Base-by-base conservation (phyloP, 768 basidiomycete genomes). In the Sarcodon aspratus region DNA sequence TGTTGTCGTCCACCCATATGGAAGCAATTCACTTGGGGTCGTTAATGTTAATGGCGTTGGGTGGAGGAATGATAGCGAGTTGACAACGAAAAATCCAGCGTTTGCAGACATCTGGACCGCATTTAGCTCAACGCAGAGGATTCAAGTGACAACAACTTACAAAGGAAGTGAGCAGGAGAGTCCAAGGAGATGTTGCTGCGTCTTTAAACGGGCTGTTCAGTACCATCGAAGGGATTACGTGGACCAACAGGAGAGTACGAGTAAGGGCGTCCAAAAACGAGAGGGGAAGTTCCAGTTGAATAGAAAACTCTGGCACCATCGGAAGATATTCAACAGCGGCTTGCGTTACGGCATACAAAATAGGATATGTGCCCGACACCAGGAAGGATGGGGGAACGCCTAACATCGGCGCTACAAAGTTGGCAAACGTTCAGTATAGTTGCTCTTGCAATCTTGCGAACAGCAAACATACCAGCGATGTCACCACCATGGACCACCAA, bases 1-100 rank as follows among this genome's bases (percentile, higher is more conserved):
- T 0, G 79, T 75, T 18, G 80, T 78, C 38, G 80, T 84, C 92
- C 92, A 95, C 10, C 93, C 93, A 50, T 83, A 84, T 0, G 87
- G 75, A 47, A 72, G 71, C 7, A 96, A 72, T 61, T 94, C 92
- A 0, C 81, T 72, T 1, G 93, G 92, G 0, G 89, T 91, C 33
- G 79, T 69, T 17, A 93, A 62, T 6, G 74, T 58, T 50, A 89
- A 69, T 0, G 82, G 69, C 6, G 80, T 79, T 0, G 90, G 86
- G 51, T 82, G 76, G 37, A 90, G 71, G 65, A 89, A 78, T 35
- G 82, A 83, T 66, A 84, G 76, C 44, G 84, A 67, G 66, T 83
- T 85, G 33, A 75, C 72, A 54, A 88, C 57, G 71, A 94, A 85
- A 70, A 88, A 89, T 6, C 89, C 89, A 3, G 75, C 80, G 61